These are phyloP conservation scores for Spencermartinsiella ligniputridi DNA, from an alignment of 1,139 yeast species.

Conservation along the genomic window DNA sequence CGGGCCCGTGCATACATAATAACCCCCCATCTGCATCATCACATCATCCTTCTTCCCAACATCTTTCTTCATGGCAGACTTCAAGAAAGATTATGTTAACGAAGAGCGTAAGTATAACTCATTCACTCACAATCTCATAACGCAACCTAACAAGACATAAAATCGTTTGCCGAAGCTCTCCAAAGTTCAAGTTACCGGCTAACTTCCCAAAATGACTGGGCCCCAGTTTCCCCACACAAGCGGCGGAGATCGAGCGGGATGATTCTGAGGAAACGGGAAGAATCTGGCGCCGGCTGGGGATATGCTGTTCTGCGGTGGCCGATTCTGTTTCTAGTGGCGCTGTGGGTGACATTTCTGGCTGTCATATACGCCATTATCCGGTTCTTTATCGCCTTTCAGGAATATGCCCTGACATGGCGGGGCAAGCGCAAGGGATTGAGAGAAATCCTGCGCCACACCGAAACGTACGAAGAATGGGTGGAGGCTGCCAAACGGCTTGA, in stretches of 20 bases:
- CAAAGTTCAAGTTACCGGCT: conserved; percentile 19
- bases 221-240: conserved; percentile 41
- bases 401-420: conserved; percentile 47
- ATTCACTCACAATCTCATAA: not conserved
- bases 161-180: conserved; percentile 32
- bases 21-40: too few relatives aligned
- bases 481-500: conserved; percentile 56
- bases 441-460: conserved; percentile 45
- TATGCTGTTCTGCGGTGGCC: conserved; percentile 66
- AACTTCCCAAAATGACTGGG: conserved; percentile 64
- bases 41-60: too few relatives aligned
- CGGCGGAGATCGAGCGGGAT: conserved; percentile 4
- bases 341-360: conserved; percentile 54
- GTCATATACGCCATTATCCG: conserved; percentile 50
- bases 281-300: conserved; percentile 38
- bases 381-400: conserved; percentile 60
- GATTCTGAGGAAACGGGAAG: conserved; percentile 9
- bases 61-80: conserved; percentile 9
- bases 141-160: conserved; percentile 24
- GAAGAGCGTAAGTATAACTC: conserved; percentile 30
- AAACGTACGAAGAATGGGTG: conserved; percentile 59
- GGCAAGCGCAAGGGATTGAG: conserved; percentile 54
- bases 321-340: conserved; percentile 44
- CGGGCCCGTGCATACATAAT: too few relatives aligned
- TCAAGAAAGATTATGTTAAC: conserved; percentile 30